phyloP scores from a whole-genome alignment of 148 eudicot species.

The Cornus kousa region DNA sequence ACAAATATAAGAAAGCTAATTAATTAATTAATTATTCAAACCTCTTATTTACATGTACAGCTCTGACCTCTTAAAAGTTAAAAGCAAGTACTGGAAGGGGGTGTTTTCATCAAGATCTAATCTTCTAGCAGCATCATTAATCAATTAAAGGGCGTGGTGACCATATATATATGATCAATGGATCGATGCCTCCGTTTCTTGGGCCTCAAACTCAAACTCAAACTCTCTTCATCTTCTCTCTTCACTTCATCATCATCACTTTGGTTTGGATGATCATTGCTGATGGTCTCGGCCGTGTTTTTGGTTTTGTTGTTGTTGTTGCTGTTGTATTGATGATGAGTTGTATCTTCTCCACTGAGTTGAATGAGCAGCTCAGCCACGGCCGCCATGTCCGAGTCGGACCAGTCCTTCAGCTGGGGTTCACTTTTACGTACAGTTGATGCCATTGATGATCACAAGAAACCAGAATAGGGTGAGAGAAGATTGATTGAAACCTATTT shows the following conservation, averaged over 20 bases:
- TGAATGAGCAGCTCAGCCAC: slow-evolving; percentile 24
- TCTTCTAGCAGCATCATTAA: background rate
- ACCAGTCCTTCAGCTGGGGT: background rate
- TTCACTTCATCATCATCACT: background rate
- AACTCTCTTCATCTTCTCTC: background rate
- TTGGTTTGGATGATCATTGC: background rate
- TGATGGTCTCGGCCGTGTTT: too few relatives aligned
- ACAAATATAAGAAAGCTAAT: too few relatives aligned
- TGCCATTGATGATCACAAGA: background rate
- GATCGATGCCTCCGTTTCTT: slow-evolving; percentile 22
- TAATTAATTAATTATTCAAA: background rate
- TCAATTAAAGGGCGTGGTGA: slow-evolving; percentile 1
- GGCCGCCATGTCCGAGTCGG: slow-evolving; percentile 9
- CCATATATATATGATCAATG: slow-evolving; percentile 9
- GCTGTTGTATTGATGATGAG: background rate
- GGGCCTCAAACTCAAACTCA: background rate
- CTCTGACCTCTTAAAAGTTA: too few relatives aligned
- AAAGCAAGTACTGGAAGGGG: too few relatives aligned
- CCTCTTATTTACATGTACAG: background rate
- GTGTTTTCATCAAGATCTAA: background rate
- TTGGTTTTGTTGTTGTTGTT: too few relatives aligned
- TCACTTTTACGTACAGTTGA: background rate
- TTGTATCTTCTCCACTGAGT: slow-evolving; percentile 8
- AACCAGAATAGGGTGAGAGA: too few relatives aligned
- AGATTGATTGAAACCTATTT: too few relatives aligned